Percentiles rank a stretch among this genome's conserved stretches.
These are phyloP conservation scores for Anaeromyces robustus DNA, from an alignment of 192 early-diverging fungal species.

Conservation along the genomic window DNA sequence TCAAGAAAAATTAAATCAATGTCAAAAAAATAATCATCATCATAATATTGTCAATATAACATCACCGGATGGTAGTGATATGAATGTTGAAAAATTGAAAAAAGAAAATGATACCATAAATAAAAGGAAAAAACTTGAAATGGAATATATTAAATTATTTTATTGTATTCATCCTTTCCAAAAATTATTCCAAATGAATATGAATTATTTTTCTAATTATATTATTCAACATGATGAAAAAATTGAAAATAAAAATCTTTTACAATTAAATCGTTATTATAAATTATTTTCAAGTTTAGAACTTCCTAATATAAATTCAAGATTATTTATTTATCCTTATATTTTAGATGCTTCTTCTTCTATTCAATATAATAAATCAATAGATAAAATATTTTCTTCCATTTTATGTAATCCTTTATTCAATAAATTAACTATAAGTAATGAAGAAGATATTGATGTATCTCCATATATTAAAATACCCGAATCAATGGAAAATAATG, in stretches of 20 bases:
- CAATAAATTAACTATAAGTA: background rate
- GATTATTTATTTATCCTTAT: background rate
- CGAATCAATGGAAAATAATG: too few species aligned
- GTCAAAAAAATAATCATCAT: background rate
- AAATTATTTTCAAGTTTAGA: background rate
- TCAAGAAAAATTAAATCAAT: too few species aligned
- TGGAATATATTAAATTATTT: background rate
- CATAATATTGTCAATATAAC: too few species aligned
- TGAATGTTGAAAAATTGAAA: too few species aligned
- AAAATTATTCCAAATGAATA: background rate
- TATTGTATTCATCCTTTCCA: background rate
- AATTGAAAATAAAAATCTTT: too few species aligned
- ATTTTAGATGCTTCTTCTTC: background rate
- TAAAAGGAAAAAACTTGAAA: background rate
- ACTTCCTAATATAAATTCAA: background rate
- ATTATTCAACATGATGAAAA: too few species aligned
- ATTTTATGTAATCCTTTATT: background rate
- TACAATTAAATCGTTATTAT: background rate
- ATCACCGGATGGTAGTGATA: background rate
- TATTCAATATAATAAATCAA: background rate
- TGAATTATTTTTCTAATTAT: too few species aligned
- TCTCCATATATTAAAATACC: background rate
- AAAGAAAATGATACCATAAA: background rate
- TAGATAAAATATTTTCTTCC: background rate
- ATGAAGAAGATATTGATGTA: background rate